phyloP scores from a whole-genome alignment of 495 filamentous ascomycete species.

The Aspergillus wentii region DNA sequence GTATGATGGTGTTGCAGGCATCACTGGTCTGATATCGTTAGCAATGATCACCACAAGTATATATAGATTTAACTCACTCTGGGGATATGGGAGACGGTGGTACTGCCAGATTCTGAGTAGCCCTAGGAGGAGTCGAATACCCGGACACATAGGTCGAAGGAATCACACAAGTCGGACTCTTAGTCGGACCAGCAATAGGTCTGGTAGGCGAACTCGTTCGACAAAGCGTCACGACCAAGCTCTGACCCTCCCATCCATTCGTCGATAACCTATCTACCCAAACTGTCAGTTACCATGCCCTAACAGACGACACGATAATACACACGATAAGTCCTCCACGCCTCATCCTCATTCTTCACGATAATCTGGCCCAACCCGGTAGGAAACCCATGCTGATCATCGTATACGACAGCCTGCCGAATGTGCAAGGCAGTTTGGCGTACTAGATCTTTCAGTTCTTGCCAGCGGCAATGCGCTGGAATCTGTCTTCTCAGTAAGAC shows the following conservation, averaged over 20 bases:
- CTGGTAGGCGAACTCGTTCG: constrained; percentile 38
- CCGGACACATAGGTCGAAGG: constrained; percentile 24
- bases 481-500: constrained; percentile 26
- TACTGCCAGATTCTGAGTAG: constrained; percentile 22
- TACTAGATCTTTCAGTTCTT: constrained; percentile 44
- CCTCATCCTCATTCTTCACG: constrained; percentile 45
- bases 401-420: constrained; percentile 44
- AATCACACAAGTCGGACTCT: constrained; percentile 30
- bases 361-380: constrained; percentile 46
- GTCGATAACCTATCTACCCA: constrained; percentile 36
- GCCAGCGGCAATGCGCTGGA: constrained; percentile 44
- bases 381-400: constrained; percentile 41
- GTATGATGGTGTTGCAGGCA: constrained; percentile 20
- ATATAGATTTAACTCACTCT: constrained; percentile 21
- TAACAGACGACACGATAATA: no score
- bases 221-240: constrained; percentile 39
- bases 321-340: constrained; percentile 44
- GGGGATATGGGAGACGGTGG: constrained; percentile 36
- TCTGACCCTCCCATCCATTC: constrained; percentile 43
- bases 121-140: constrained; percentile 31
- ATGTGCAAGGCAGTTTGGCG: constrained; percentile 44
- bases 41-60: neutral
- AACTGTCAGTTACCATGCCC: neutral
- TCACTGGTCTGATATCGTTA: constrained; percentile 19
- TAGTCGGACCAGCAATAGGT: constrained; percentile 41